Conservation (phyloP, 331 rosid genomes). For the Saraca asoca region DNA sequence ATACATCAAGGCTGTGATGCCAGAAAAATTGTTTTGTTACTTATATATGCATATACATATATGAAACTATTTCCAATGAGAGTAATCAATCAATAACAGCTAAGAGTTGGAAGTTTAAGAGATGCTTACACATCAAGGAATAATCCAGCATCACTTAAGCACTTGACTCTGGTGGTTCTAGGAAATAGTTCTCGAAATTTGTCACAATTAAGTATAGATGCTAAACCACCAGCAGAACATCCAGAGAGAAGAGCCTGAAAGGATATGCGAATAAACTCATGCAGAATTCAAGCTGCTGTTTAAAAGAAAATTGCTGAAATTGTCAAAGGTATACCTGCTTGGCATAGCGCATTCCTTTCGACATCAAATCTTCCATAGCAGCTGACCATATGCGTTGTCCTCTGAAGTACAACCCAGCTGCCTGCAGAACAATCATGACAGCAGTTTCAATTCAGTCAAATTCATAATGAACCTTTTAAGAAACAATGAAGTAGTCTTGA, state of each 20-base stretch:
- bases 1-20: slow-evolving; percentile 69
- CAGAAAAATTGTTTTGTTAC: slow-evolving; percentile 25
- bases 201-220: slow-evolving; percentile 84
- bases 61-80: slow-evolving; percentile 18
- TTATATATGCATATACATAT: neutral
- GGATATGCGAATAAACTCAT: slow-evolving; percentile 20
- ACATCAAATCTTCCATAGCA: slow-evolving; percentile 74
- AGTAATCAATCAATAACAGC: slow-evolving; percentile 18
- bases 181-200: slow-evolving; percentile 74
- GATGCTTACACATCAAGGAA: slow-evolving; percentile 61
- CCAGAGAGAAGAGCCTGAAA: slow-evolving; percentile 86
- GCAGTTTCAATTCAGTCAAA: slow-evolving; percentile 15
- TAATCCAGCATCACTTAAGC: slow-evolving; percentile 91
- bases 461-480: neutral
- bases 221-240: slow-evolving; percentile 93
- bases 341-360: slow-evolving; percentile 82
- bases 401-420: slow-evolving; percentile 66
- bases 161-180: slow-evolving; percentile 65
- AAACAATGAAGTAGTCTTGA: slow-evolving; percentile 8
- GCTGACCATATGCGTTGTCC: slow-evolving; percentile 86
- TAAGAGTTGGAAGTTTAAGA: slow-evolving; percentile 24
- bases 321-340: slow-evolving; percentile 52
- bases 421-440: slow-evolving; percentile 46
- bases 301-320: neutral
- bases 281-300: slow-evolving; percentile 17